Base-by-base conservation (phyloP, 140 eudicot species). In the Senecio squalidus region DNA sequence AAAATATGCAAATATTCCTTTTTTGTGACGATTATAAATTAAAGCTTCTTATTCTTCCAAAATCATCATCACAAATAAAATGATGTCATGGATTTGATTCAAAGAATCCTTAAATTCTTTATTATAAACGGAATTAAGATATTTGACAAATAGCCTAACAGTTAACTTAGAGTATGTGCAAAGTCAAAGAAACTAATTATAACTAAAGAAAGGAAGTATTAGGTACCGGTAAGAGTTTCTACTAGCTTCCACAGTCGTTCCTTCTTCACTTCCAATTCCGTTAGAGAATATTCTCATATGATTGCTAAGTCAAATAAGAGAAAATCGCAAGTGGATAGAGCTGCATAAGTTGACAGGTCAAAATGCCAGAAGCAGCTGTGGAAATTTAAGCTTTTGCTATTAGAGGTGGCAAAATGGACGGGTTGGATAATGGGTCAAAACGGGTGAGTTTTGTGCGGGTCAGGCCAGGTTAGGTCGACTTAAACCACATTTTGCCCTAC, bases 261-360 rank as follows among this genome's bases (percentile, higher is more conserved):
- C 94, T 57, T 83, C 88, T 46, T 75, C 76, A 23, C 58, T 64
- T 66, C 84, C 87, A 66, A 29, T 76, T 57, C 78, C 90, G 28
- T 24, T 52, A 46, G 82, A 65, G 70, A 78, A 84, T 25, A 81
- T 67, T 69, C 78, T 80, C 60, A 88, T 59, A 50, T 65, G 71
- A 57, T 88, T 84, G 90, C 94, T 84, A 66, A 41, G 64, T 73
- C 34, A 60, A 71, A 66, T n/a, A 69, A 81, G 48, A 74, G 47
- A 57, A 45, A 55, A 63, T 43, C 53, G 60, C 39, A 50, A 69
- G 30, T 48, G 20, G 47, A 58, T 62, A 60, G 28, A 78, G 62
- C 66, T 69, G 70, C 58, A 75, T 60, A 44, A 67, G 71, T 62
- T 51, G 21, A 60, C 34, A 23, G 23, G 58, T 51, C 29, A 60